phyloP scores from a whole-genome alignment of 2,329 filamentous ascomycete species.

The Cercospora brassicicola region DNA sequence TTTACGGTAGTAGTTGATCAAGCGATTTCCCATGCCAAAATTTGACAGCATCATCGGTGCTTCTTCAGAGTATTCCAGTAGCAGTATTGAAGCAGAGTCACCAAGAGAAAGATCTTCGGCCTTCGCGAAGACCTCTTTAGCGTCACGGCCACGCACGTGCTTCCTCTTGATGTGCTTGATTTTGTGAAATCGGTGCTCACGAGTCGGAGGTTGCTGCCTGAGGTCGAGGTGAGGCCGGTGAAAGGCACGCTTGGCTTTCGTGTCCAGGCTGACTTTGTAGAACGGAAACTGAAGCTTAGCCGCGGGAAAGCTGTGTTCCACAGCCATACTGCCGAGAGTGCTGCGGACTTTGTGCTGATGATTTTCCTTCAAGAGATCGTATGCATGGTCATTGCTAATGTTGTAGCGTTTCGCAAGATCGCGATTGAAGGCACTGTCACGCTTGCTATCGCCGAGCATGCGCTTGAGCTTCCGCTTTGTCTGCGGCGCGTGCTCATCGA shows the following conservation, averaged over 20 bases:
- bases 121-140: constrained; percentile 73
- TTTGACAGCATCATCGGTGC: constrained; percentile 89
- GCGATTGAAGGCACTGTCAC: constrained; percentile 67
- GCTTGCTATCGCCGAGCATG: constrained; percentile 58
- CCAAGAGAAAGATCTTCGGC: constrained; percentile 77
- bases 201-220: constrained; percentile 52
- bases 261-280: constrained; percentile 80
- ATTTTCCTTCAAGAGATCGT: constrained; percentile 93
- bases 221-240: constrained; percentile 79
- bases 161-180: constrained; percentile 76
- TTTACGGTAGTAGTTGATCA: constrained; percentile 95
- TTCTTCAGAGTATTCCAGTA: constrained; percentile 96
- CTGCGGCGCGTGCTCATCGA: constrained; percentile 71
- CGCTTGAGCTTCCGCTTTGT: constrained; percentile 57
- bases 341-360: constrained; percentile 94
- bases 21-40: constrained; percentile 93
- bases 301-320: constrained; percentile 92
- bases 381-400: constrained; percentile 92
- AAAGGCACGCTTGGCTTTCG: constrained; percentile 73
- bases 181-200: constrained; percentile 70
- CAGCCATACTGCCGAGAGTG: constrained; percentile 83
- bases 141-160: constrained; percentile 74
- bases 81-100: constrained; percentile 82
- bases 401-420: constrained; percentile 84
- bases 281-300: constrained; percentile 92